Evolutionary conservation across 176 grass and related monocot genomes (phyloP).

Genomic region (Oryza brachyantha): DNA sequence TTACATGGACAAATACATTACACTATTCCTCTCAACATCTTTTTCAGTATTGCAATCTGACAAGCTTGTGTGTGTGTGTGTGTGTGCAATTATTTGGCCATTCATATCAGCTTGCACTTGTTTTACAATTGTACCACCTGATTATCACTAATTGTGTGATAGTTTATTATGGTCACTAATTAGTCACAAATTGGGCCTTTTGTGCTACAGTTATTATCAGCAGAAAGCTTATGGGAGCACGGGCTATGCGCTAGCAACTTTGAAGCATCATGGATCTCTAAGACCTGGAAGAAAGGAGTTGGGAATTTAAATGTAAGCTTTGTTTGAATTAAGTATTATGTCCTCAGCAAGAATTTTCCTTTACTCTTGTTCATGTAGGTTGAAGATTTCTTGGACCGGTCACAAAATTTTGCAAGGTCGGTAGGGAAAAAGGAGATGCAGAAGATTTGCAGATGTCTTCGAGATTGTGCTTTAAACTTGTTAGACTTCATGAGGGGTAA

Average conservation of each 20-base stretch:
- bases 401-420: slow-evolving; percentile 75
- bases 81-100: neutral
- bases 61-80: neutral
- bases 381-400: slow-evolving; percentile 87
- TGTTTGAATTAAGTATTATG: neutral
- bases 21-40: neutral
- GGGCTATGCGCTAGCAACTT: slow-evolving; percentile 79
- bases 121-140: neutral
- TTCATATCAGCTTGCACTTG: neutral
- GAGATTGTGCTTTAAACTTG: slow-evolving; percentile 43
- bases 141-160: neutral
- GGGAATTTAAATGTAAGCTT: slow-evolving; percentile 69
- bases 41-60: neutral
- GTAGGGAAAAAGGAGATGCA: slow-evolving; percentile 61
- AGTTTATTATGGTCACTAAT: slow-evolving; percentile 1
- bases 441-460: slow-evolving; percentile 51
- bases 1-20: neutral
- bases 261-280: slow-evolving; percentile 81
- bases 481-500: slow-evolving; percentile 54
- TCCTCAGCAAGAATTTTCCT: neutral
- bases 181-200: neutral
- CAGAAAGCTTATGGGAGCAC: slow-evolving; percentile 70
- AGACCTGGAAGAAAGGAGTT: slow-evolving; percentile 50
- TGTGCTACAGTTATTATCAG: slow-evolving; percentile 64
- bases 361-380: slow-evolving; percentile 47